phyloP scores from a whole-genome alignment of 768 basidiomycete genomes.

The Serendipita sp. region DNA sequence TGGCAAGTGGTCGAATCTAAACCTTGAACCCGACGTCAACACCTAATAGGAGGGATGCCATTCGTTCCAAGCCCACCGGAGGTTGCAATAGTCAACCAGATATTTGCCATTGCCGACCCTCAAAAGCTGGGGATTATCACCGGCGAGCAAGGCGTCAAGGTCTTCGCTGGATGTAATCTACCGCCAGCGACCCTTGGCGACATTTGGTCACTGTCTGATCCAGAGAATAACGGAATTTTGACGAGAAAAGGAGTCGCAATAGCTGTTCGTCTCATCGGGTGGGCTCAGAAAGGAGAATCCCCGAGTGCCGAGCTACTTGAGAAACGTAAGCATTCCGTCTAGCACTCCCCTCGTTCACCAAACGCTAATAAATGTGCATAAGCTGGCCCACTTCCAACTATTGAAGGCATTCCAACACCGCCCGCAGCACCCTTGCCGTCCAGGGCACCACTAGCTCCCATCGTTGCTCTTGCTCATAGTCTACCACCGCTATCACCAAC shows the following conservation, averaged over 20 bases:
- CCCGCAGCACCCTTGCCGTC: constrained; percentile 32
- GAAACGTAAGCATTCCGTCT: constrained; percentile 41
- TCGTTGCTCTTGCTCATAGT: constrained; percentile 37
- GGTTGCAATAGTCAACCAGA: constrained; percentile 47
- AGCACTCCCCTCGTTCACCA: constrained; percentile 6
- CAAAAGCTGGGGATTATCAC: constrained; percentile 72
- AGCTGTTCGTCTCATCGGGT: constrained; percentile 81
- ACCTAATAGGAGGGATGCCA: not conserved
- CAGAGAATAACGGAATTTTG: constrained; percentile 85
- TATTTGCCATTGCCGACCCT: constrained; percentile 57
- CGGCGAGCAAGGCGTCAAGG: constrained; percentile 77
- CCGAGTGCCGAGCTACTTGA: constrained; percentile 42
- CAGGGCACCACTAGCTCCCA: constrained; percentile 36
- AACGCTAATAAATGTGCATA: constrained; percentile 11
- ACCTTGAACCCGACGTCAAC: not conserved
- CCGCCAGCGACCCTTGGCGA: constrained; percentile 66
- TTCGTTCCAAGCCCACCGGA: constrained; percentile 34
- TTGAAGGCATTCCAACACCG: constrained; percentile 44
- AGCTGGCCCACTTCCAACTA: constrained; percentile 76
- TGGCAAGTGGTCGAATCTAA: constrained; percentile 8
- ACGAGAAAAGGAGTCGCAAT: constrained; percentile 75
- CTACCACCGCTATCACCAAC: constrained; percentile 58
- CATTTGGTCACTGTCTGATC: constrained; percentile 87
- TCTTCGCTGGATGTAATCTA: constrained; percentile 74
- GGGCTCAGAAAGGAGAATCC: constrained; percentile 75